Evolutionary conservation across 306 rosid genomes (phyloP).

Genomic region (Pyrus pyrifolia): DNA sequence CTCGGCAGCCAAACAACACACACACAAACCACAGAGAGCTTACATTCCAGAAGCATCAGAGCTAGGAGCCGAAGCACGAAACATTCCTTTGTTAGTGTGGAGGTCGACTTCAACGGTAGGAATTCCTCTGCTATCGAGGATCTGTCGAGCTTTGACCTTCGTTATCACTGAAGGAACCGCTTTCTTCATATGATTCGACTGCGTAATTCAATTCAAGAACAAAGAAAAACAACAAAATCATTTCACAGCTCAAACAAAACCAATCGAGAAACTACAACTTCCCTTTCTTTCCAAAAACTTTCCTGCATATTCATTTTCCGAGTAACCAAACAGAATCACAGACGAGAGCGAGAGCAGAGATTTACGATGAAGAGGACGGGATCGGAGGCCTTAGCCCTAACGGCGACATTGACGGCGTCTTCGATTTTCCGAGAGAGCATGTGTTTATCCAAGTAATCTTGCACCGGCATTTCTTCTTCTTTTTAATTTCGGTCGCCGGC

Average conservation of each 20-base stretch:
- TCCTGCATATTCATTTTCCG: not conserved
- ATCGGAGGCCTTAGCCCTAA: slow-evolving; percentile 82
- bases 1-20: not conserved
- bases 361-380: slow-evolving; percentile 91
- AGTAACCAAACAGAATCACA: slow-evolving; percentile 5
- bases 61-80: slow-evolving; percentile 84
- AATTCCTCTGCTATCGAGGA: slow-evolving; percentile 94
- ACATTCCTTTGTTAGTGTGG: slow-evolving; percentile 69
- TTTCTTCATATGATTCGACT: slow-evolving; percentile 82
- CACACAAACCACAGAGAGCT: not conserved
- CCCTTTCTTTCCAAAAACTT: not conserved
- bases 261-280: not conserved
- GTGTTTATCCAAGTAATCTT: slow-evolving; percentile 77
- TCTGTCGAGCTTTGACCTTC: slow-evolving; percentile 83
- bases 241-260: not conserved
- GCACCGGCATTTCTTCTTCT: slow-evolving; percentile 67
- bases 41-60: slow-evolving; percentile 75
- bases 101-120: slow-evolving; percentile 94
- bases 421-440: slow-evolving; percentile 86
- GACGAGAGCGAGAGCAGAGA: not conserved
- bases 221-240: not conserved
- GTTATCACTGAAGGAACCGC: slow-evolving; percentile 68
- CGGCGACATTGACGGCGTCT: slow-evolving; percentile 97
- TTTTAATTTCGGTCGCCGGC: not conserved
- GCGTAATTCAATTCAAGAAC: not conserved